Conservation (phyloP, 768 basidiomycete genomes). For the Phanerochaete carnosa region DNA sequence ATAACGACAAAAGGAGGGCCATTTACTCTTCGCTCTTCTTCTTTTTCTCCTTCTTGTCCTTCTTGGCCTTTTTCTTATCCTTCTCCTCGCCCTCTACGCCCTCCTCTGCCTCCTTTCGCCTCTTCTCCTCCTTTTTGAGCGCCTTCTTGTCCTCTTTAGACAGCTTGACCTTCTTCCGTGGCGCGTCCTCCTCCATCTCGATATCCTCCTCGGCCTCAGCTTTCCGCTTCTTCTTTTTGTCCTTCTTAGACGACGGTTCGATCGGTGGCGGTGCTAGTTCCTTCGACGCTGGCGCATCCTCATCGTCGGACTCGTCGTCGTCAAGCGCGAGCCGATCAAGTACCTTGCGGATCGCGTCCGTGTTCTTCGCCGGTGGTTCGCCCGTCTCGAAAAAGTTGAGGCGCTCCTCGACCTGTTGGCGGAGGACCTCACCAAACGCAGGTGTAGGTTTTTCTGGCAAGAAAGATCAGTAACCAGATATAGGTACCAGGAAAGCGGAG, state of each 20-base stretch:
- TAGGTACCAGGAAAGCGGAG: not conserved
- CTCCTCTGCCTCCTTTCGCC: slow-evolving; percentile 32
- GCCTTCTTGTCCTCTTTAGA: slow-evolving; percentile 83
- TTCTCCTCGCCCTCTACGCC: slow-evolving; percentile 31
- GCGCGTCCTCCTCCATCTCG: slow-evolving; percentile 42
- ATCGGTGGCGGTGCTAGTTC: slow-evolving; percentile 56
- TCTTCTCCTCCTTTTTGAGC: slow-evolving; percentile 56
- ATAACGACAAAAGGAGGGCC: not conserved
- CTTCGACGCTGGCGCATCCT: slow-evolving; percentile 40
- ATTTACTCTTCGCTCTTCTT: slow-evolving; percentile 43
- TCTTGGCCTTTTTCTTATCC: slow-evolving; percentile 35
- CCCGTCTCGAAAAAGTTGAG: slow-evolving; percentile 93
- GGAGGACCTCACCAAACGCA: slow-evolving; percentile 93
- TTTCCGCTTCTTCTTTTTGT: slow-evolving; percentile 57
- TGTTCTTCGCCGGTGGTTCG: slow-evolving; percentile 82
- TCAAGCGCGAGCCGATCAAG: slow-evolving; percentile 74
- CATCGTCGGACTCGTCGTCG: slow-evolving; percentile 56
- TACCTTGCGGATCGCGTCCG: slow-evolving; percentile 90
- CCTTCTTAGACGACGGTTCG: slow-evolving; percentile 53
- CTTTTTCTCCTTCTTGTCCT: slow-evolving; percentile 43
- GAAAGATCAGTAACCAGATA: too few species aligned
- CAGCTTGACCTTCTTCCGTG: slow-evolving; percentile 69
- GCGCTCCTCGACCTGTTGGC: slow-evolving; percentile 93
- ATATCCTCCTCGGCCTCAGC: slow-evolving; percentile 62
- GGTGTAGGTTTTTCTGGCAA: slow-evolving; percentile 75